These are phyloP conservation scores for Penicillium chermesinum DNA, from an alignment of 495 filamentous ascomycete genomes.

Conservation along the genomic window DNA sequence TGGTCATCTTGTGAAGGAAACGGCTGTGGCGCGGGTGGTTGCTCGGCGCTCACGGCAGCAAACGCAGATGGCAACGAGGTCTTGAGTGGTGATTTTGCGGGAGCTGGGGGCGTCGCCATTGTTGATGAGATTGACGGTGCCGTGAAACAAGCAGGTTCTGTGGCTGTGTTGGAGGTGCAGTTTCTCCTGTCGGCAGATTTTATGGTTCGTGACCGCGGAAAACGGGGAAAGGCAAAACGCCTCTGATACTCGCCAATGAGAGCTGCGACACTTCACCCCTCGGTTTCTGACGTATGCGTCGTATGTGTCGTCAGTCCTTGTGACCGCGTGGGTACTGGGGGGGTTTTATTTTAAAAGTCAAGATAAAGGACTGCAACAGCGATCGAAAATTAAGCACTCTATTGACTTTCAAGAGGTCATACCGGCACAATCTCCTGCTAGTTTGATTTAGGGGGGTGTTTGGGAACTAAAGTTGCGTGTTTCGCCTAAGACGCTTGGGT, in stretches of 20 bases:
- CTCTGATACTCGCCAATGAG: slow-evolving; percentile 17
- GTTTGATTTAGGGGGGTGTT: neutral
- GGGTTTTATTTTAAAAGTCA: no score
- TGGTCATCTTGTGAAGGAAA: slow-evolving; percentile 33
- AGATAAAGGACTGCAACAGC: no score
- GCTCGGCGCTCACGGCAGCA: slow-evolving; percentile 31
- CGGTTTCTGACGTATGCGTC: slow-evolving; percentile 12
- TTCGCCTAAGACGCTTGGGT: neutral
- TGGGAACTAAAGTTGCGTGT: neutral
- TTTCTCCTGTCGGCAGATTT: no score
- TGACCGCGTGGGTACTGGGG: neutral
- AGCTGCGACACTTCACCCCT: slow-evolving; percentile 4
- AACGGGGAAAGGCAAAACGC: slow-evolving; percentile 6
- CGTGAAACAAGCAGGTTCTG: no score
- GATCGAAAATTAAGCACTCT: no score
- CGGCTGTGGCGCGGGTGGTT: slow-evolving; percentile 20
- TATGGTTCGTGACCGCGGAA: neutral
- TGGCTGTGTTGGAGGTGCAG: neutral
- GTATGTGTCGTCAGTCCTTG: neutral
- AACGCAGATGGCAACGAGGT: slow-evolving; percentile 39
- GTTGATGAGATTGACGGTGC: slow-evolving; percentile 3
- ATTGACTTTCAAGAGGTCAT: neutral
- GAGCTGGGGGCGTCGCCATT: slow-evolving; percentile 17
- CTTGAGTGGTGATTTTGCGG: slow-evolving; percentile 53
- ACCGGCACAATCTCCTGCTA: neutral